Percentiles rank a stretch among this genome's conserved stretches.
Conservation (phyloP, 345 rosid genomes). For the Passiflora organensis region DNA sequence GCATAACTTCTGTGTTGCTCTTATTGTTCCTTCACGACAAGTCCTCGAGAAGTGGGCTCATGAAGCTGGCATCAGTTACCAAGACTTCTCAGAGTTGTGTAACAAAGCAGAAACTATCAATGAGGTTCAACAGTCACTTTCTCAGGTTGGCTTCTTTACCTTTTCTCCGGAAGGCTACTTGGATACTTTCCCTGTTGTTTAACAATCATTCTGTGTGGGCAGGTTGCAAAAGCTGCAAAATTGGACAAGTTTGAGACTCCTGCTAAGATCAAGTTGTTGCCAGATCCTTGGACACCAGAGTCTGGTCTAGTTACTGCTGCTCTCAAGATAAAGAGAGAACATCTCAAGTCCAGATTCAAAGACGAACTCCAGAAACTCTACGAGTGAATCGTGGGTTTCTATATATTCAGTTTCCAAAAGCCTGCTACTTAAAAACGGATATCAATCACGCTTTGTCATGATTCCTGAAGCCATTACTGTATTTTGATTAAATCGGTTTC, state of each 20-base stretch:
- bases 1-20: constrained; percentile 66
- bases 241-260: constrained; percentile 77
- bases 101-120: constrained; percentile 47
- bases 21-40: constrained; percentile 57
- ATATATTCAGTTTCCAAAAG: not conserved
- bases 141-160: constrained; percentile 41
- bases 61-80: constrained; percentile 43
- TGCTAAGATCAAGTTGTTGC: constrained; percentile 59
- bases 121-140: constrained; percentile 63
- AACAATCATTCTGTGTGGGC: constrained; percentile 18
- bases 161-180: not conserved
- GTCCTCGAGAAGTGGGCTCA: constrained; percentile 69
- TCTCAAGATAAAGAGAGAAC: constrained; percentile 72
- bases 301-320: constrained; percentile 73
- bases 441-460: too few species aligned
- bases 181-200: too few species aligned
- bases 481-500: too few species aligned
- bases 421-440: too few species aligned
- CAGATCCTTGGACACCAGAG: constrained; percentile 84
- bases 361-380: constrained; percentile 63
- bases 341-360: constrained; percentile 52
- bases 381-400: constrained; percentile 23
- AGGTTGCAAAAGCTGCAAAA: constrained; percentile 63
- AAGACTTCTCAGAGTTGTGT: constrained; percentile 52
- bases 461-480: too few species aligned